A percentile compares a stretch with the other conserved stretches of the same genome.
phyloP scores from a whole-genome alignment of 2,329 filamentous ascomycete species.

The Venturia effusa region DNA sequence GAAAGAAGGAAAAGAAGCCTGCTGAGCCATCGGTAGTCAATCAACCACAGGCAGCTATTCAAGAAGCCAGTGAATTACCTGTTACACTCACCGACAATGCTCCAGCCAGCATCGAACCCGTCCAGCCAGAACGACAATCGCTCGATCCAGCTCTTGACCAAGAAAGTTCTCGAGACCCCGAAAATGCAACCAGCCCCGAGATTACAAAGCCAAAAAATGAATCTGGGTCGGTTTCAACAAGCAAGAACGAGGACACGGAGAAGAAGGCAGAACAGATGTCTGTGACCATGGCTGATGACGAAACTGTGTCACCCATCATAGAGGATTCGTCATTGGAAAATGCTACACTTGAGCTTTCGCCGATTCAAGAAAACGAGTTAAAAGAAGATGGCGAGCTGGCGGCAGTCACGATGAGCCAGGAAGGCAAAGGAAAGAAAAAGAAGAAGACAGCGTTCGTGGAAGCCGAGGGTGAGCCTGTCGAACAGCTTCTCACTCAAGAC shows the following conservation, averaged over 20 bases:
- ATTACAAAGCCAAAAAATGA: background rate
- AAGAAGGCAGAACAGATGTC: background rate
- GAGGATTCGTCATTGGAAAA: background rate
- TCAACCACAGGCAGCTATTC: background rate
- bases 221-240: background rate
- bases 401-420: background rate
- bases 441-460: background rate
- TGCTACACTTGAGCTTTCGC: background rate
- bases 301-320: background rate
- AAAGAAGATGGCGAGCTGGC: background rate
- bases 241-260: constrained; percentile 4
- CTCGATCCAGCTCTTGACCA: background rate
- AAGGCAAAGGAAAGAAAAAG: constrained; percentile 6
- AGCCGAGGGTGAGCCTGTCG: background rate
- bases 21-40: background rate
- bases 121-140: background rate
- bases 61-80: background rate
- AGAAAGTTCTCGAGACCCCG: background rate
- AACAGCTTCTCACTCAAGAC: background rate
- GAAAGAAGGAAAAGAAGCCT: constrained; percentile 28
- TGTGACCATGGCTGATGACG: background rate
- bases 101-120: background rate
- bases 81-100: background rate
- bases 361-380: background rate
- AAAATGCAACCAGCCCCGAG: background rate